Conservation (phyloP, 176 grass and related monocot species). For the Oropetium thomaeum region DNA sequence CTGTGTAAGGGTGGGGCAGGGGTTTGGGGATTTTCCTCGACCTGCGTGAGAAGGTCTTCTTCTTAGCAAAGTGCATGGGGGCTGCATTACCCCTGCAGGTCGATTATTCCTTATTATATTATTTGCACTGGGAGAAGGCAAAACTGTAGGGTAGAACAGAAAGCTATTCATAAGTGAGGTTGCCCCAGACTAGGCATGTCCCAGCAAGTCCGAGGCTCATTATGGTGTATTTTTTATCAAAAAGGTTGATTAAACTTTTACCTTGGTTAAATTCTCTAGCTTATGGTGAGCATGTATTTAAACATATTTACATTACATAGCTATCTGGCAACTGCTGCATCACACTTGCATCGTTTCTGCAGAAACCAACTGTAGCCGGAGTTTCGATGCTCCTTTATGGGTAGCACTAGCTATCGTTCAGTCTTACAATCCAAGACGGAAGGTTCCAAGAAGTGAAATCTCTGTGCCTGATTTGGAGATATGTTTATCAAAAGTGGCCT, state of each 20-base stretch:
- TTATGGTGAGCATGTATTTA: not conserved
- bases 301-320: not conserved
- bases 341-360: slow-evolving; percentile 32
- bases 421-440: slow-evolving; percentile 83
- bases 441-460: slow-evolving; percentile 81
- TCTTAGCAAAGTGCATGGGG: no score
- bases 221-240: not conserved
- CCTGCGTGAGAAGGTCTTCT: no score
- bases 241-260: not conserved
- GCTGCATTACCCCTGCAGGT: no score
- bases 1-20: no score
- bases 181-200: not conserved
- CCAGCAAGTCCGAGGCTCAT: not conserved
- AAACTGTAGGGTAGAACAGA: not conserved
- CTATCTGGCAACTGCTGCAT: not conserved
- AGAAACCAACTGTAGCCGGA: slow-evolving; percentile 45
- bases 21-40: no score
- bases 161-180: no score
- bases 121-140: not conserved
- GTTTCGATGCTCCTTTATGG: slow-evolving; percentile 58
- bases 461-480: slow-evolving; percentile 75
- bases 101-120: no score
- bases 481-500: slow-evolving; percentile 81
- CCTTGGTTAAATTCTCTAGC: not conserved
- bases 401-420: slow-evolving; percentile 80